Evolutionary conservation across 495 filamentous ascomycete species (phyloP), one percentile per base, ranked within the genome.

Genomic region (Xylaria intraflava): DNA sequence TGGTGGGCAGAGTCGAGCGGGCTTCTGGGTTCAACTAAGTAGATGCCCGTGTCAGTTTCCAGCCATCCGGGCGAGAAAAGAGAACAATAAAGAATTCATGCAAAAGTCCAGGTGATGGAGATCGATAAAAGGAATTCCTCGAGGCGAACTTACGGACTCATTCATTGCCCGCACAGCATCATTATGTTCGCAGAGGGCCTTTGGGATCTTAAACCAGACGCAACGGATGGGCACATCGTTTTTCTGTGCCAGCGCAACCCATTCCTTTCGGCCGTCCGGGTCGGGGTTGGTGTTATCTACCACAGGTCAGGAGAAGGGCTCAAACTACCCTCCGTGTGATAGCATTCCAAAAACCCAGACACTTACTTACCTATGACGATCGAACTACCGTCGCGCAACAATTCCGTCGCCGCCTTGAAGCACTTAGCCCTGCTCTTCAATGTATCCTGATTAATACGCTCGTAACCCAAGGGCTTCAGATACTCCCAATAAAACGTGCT

Each of bases 201-300:
- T 62, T 1, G 82, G 69, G 14, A 89, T 82, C 43, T 85, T 87
- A 69, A 98, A 95, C 60, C 88, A 85, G 4, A 96, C 70, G 61
- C 92, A 94, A 24, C 94, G 86, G 52, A 96, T 87, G 0, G 87
- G 87, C 2, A 92, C 75, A 1, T 78, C 70, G 45, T 84, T 69
- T 47, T 86, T 84, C 46, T 72, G 78, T 14, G 89, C 89, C 19
- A 96, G 70, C 8, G 80, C 72, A 22, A 88, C 67, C 90, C 90
- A 96, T 50, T 85, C 71, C 10, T 75, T 73, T 59, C 94, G 74
- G 33, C 83, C 87, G 43, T 89, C 87, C 3, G 70, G 61, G 62
- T 95, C 84, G 29, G 92, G 81, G 64, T 96, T 97, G 23, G 93
- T 96, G 66, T 95, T 97, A 68, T 98, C 92, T 95, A 42, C 33